A percentile compares a stretch with the other conserved stretches of the same genome.
Evolutionary conservation across 768 basidiomycete genomes (phyloP).

Genomic region (Amanita pallidorosea): DNA sequence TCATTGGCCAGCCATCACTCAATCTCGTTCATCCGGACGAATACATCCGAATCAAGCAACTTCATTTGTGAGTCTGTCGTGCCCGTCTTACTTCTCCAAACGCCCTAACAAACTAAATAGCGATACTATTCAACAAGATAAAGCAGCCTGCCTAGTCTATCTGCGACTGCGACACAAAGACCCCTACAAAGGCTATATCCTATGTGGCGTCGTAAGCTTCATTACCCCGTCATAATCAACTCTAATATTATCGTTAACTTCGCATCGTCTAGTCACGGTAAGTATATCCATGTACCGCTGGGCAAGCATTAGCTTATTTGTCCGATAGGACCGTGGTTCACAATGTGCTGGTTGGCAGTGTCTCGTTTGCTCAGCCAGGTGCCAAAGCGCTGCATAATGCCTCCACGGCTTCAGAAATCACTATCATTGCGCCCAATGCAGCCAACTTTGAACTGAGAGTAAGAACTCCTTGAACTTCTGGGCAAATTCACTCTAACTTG

Average conservation of each 20-base stretch:
- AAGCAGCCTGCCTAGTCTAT: slow-evolving; percentile 71
- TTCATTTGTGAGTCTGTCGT: slow-evolving; percentile 50
- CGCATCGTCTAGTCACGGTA: slow-evolving; percentile 6
- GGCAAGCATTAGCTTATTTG: slow-evolving; percentile 8
- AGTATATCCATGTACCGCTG: slow-evolving; percentile 4
- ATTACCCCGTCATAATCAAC: not conserved
- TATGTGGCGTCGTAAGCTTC: slow-evolving; percentile 60
- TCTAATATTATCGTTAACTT: slow-evolving; percentile 1
- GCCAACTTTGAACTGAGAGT: slow-evolving; percentile 45
- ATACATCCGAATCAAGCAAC: slow-evolving; percentile 47
- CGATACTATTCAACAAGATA: slow-evolving; percentile 69
- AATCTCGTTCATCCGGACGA: slow-evolving; percentile 80
- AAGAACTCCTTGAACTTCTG: slow-evolving; percentile 9
- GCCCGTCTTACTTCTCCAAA: not conserved
- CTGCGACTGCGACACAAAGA: slow-evolving; percentile 74
- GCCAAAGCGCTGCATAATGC: slow-evolving; percentile 72
- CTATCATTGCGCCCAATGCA: slow-evolving; percentile 54
- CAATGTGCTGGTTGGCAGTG: slow-evolving; percentile 66
- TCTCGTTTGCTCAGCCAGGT: slow-evolving; percentile 67
- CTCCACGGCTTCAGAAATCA: slow-evolving; percentile 75
- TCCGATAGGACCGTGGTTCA: slow-evolving; percentile 52
- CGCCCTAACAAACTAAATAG: slow-evolving; percentile 21
- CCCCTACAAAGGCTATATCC: slow-evolving; percentile 63
- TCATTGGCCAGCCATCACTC: slow-evolving; percentile 57
- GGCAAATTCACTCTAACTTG: not conserved